Percentiles rank a stretch among this genome's conserved stretches.
These are phyloP conservation scores for Anthostomella pinea DNA, from an alignment of 2,329 filamentous ascomycete species.

Conservation along the genomic window DNA sequence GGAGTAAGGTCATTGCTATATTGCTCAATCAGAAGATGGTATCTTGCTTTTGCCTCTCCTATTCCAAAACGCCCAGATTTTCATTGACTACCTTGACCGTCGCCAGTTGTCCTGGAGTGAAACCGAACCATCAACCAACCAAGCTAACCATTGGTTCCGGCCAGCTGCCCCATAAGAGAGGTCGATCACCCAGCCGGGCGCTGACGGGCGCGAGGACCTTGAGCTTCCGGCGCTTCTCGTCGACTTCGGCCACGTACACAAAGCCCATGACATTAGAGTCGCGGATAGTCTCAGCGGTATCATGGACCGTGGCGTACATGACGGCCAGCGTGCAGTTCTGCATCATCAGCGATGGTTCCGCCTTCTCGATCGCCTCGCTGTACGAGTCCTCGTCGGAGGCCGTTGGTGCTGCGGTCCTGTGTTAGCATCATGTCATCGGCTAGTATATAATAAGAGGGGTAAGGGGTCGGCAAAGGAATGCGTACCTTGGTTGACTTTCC, in stretches of 20 bases:
- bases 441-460: too few relatives aligned
- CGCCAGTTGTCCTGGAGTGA: too few relatives aligned
- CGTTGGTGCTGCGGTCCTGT: conserved; percentile 3
- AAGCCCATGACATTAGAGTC: conserved; percentile 88
- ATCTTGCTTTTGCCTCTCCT: background rate
- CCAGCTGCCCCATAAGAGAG: conserved; percentile 82
- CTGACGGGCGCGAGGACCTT: conserved; percentile 81
- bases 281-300: conserved; percentile 68
- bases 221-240: conserved; percentile 77
- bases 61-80: background rate
- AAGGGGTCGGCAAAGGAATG: too few relatives aligned
- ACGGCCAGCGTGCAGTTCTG: conserved; percentile 83
- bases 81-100: background rate
- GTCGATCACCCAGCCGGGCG: conserved; percentile 73
- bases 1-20: too few relatives aligned
- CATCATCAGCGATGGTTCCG: conserved; percentile 65
- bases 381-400: conserved; percentile 21
- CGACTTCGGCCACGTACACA: conserved; percentile 87
- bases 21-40: too few relatives aligned
- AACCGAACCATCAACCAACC: conserved; percentile 45
- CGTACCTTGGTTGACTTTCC: conserved; percentile 62
- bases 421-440: conserved; percentile 10
- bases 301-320: conserved; percentile 70
- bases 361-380: conserved; percentile 52
- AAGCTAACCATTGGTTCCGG: conserved; percentile 81